A percentile compares a stretch with the other conserved stretches of the same genome.
These are phyloP conservation scores for Tetradesmus obliquus DNA, from an alignment of 139 green algal genomes.

Conservation along the genomic window DNA sequence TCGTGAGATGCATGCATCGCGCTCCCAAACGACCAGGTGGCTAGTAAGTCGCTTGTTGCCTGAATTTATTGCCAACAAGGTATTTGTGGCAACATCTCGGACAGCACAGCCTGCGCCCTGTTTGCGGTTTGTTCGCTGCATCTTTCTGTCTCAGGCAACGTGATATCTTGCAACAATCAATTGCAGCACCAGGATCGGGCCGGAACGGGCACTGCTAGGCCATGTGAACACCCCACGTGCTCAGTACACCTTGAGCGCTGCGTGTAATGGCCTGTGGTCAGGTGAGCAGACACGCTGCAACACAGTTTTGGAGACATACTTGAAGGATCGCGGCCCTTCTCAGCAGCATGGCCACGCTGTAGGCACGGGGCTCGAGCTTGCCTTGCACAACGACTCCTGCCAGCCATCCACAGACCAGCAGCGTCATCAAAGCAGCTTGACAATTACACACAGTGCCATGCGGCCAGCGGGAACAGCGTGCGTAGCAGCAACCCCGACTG, in stretches of 20 bases:
- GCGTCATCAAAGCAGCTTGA: background rate
- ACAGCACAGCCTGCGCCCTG: too few relatives aligned
- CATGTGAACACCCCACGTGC: background rate
- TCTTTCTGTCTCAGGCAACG: too few relatives aligned
- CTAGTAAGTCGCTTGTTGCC: too few relatives aligned
- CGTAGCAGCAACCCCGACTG: background rate
- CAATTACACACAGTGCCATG: background rate
- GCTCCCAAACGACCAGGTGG: too few relatives aligned
- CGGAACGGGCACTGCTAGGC: background rate
- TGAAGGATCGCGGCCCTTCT: background rate
- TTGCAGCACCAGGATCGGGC: background rate
- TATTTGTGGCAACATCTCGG: too few relatives aligned
- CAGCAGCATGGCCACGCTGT: background rate
- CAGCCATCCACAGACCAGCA: background rate
- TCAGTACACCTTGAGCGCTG: background rate
- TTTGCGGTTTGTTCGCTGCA: too few relatives aligned
- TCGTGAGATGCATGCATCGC: too few relatives aligned
- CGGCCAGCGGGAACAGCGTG: background rate
- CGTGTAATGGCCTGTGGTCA: background rate
- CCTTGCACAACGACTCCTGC: background rate
- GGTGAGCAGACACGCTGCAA: background rate
- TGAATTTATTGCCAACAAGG: too few relatives aligned
- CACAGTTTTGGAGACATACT: too few relatives aligned
- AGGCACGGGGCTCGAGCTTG: background rate
- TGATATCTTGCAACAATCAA: background rate